Conservation (phyloP, 768 basidiomycete species). For the Agaricus subrufescens region DNA sequence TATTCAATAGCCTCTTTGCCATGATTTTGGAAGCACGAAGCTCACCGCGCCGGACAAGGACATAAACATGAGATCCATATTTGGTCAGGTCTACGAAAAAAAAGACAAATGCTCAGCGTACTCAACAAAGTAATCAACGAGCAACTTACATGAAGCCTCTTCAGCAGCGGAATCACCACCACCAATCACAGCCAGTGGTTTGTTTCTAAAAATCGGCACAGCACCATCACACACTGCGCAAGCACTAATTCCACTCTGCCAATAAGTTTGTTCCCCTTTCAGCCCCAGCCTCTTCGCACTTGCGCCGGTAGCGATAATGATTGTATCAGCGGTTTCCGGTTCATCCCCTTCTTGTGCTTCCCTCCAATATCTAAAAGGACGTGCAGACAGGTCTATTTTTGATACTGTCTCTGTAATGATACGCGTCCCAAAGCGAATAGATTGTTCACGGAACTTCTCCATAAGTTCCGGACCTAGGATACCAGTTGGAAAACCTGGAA, state of each 20-base stretch:
- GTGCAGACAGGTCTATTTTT: conserved; percentile 85
- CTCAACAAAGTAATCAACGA: neutral
- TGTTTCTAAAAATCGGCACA: conserved; percentile 98
- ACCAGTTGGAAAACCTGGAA: conserved; percentile 93
- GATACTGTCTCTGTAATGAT: conserved; percentile 98
- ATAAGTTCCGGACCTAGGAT: conserved; percentile 96
- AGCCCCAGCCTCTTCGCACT: conserved; percentile 90
- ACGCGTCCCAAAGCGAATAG: conserved; percentile 86
- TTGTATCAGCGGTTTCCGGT: conserved; percentile 87
- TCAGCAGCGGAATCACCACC: conserved; percentile 98
- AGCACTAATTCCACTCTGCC: conserved; percentile 98
- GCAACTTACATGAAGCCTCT: conserved; percentile 86
- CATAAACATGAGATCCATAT: conserved; percentile 95
- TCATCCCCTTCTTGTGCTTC: conserved; percentile 79
- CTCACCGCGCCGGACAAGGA: conserved; percentile 89
- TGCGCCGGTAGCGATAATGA: conserved; percentile 97
- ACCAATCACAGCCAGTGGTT: conserved; percentile 94
- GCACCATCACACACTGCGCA: conserved; percentile 99
- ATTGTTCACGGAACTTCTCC: conserved; percentile 98
- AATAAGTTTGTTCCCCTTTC: conserved; percentile 91
- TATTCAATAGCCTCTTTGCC: conserved; percentile 84
- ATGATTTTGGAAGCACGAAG: conserved; percentile 98
- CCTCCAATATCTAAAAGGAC: conserved; percentile 98
- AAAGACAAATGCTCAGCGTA: neutral
- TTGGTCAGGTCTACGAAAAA: conserved; percentile 75